A percentile compares a stretch with the other conserved stretches of the same genome.
These are phyloP conservation scores for Megacollybia platyphylla DNA, from an alignment of 1,284 basidiomycete genomes.

Conservation along the genomic window DNA sequence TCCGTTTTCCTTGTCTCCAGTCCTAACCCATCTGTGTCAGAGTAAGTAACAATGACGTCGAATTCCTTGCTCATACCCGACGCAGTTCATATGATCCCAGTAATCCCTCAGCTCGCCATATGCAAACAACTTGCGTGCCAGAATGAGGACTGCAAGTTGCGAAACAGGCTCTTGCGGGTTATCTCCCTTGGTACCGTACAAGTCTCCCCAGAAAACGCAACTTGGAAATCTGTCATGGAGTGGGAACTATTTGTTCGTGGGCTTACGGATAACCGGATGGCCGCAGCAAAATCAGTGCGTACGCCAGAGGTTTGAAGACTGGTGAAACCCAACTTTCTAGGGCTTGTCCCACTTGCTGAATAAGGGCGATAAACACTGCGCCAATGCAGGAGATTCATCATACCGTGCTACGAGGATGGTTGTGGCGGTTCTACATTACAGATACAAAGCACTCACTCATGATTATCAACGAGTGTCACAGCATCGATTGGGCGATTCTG, in stretches of 20 bases:
- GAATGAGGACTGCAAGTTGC: constrained; percentile 34
- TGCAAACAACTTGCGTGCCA: constrained; percentile 32
- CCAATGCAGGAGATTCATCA: background rate
- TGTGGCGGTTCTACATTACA: background rate
- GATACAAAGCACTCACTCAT: constrained; percentile 11
- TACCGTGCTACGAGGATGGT: constrained; percentile 2
- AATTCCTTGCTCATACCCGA: constrained; percentile 7
- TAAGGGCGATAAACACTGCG: background rate
- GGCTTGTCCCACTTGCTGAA: constrained; percentile 29
- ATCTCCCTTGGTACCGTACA: constrained; percentile 32
- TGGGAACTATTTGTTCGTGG: background rate
- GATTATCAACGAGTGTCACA: constrained; percentile 18
- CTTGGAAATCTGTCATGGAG: constrained; percentile 8
- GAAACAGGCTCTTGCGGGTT: constrained; percentile 26
- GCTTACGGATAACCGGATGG: constrained; percentile 38
- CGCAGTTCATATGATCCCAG: constrained; percentile 31
- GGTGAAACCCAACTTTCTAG: constrained; percentile 38
- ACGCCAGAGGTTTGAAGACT: constrained; percentile 43
- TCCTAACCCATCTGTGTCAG: constrained; percentile 26
- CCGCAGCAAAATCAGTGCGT: constrained; percentile 40
- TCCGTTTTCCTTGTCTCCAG: constrained; percentile 26
- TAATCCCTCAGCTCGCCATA: constrained; percentile 35
- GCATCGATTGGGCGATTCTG: constrained; percentile 40
- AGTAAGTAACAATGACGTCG: background rate
- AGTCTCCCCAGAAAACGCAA: constrained; percentile 43